These are phyloP conservation scores for Neocatenulostroma microsporum DNA, from an alignment of 2,329 filamentous ascomycete genomes.

Conservation along the genomic window DNA sequence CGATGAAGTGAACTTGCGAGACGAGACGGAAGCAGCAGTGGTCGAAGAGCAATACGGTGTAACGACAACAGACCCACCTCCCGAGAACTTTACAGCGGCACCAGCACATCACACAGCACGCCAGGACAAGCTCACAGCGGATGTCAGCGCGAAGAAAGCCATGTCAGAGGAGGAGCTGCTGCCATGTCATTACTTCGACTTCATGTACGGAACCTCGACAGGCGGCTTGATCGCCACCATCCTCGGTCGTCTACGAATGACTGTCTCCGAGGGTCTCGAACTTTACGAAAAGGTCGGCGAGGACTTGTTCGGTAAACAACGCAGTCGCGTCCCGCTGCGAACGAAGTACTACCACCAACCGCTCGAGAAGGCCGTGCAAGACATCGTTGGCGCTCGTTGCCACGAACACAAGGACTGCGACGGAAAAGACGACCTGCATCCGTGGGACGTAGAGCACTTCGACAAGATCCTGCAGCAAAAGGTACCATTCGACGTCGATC, in stretches of 20 bases:
- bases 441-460: constrained; percentile 29
- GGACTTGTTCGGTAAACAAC: constrained; percentile 40
- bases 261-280: constrained; percentile 40
- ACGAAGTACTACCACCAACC: constrained; percentile 46
- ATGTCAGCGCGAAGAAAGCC: constrained; percentile 17
- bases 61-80: not conserved
- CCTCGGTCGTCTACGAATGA: constrained; percentile 44
- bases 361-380: constrained; percentile 40
- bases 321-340: constrained; percentile 38
- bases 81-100: not conserved
- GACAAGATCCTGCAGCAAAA: constrained; percentile 13
- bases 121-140: constrained; percentile 17
- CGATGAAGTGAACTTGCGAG: not conserved
- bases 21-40: constrained; percentile 9
- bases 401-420: constrained; percentile 36
- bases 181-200: constrained; percentile 48
- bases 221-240: constrained; percentile 47
- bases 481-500: constrained; percentile 24
- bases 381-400: constrained; percentile 39
- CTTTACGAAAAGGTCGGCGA: constrained; percentile 42
- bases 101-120: constrained; percentile 12
- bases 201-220: constrained; percentile 47
- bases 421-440: constrained; percentile 38
- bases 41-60: constrained; percentile 14
- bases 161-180: constrained; percentile 38